A percentile compares a stretch with the other conserved stretches of the same genome.
phyloP scores from a whole-genome alignment of 1,139 yeast species.

The Magnusiomyces fungicola region DNA sequence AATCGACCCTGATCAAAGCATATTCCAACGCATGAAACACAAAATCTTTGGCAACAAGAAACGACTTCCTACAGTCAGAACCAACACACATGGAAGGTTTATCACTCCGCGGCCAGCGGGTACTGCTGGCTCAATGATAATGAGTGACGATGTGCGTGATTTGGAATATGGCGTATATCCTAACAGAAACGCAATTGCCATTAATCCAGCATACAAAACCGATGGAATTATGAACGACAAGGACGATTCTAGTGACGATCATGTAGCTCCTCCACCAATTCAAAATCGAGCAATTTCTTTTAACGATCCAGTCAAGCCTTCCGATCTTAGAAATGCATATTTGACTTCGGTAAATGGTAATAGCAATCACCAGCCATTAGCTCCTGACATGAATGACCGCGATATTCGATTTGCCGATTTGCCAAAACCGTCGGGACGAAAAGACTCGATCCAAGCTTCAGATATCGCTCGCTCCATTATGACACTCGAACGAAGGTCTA shows the following conservation, averaged over 20 bases:
- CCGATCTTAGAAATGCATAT: not conserved
- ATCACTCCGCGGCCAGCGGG: too few species aligned
- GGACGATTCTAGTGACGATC: not conserved
- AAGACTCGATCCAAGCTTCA: not conserved
- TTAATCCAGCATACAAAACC: not conserved
- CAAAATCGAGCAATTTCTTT: not conserved
- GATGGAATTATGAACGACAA: not conserved
- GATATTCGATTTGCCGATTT: not conserved
- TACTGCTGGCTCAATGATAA: too few species aligned
- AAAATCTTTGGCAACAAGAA: too few species aligned
- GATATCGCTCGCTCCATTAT: not conserved
- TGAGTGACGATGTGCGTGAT: too few species aligned
- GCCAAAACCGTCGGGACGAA: not conserved
- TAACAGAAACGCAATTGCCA: too few species aligned
- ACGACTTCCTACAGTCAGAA: too few species aligned
- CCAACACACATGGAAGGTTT: too few species aligned
- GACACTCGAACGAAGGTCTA: not conserved
- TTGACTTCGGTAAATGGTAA: not conserved
- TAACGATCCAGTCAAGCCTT: not conserved
- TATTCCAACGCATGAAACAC: conserved; percentile 3
- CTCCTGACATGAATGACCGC: not conserved
- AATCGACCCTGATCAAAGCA: not conserved
- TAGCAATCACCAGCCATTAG: not conserved
- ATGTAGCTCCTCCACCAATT: not conserved
- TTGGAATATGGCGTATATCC: too few species aligned